phyloP scores from a whole-genome alignment of 1,284 basidiomycete genomes.

The Schizophyllum commune region DNA sequence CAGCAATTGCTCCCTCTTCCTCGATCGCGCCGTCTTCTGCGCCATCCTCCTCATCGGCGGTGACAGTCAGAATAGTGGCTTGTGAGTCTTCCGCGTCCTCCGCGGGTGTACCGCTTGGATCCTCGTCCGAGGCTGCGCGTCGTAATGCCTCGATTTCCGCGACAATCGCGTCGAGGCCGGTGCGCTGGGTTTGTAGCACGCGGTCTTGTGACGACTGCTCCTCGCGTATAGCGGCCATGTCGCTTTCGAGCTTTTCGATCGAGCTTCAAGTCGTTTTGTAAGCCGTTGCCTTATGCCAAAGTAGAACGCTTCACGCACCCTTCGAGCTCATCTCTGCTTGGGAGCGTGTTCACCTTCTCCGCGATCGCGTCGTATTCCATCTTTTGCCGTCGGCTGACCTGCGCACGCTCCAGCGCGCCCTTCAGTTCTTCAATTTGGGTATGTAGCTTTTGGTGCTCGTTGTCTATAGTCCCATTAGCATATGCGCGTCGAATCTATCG shows the following conservation, averaged over 20 bases:
- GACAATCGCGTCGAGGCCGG: conserved; percentile 58
- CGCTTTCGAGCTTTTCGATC: conserved; percentile 63
- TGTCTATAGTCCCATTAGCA: conserved; percentile 34
- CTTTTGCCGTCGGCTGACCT: conserved; percentile 62
- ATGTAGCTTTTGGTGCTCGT: conserved; percentile 57
- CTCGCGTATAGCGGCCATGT: conserved; percentile 62
- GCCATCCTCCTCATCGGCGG: conserved; percentile 12
- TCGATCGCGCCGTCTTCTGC: conserved; percentile 8
- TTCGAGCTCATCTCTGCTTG: conserved; percentile 65
- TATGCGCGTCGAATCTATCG: conserved; percentile 4
- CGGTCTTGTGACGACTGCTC: conserved; percentile 69
- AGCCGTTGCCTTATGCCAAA: not conserved
- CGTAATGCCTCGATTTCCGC: conserved; percentile 51
- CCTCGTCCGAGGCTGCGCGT: conserved; percentile 58
- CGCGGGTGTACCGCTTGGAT: conserved; percentile 16
- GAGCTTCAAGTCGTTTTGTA: conserved; percentile 34
- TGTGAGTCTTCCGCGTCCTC: not conserved
- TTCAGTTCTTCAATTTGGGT: conserved; percentile 72
- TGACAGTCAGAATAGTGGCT: not conserved
- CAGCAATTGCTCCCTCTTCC: not conserved
- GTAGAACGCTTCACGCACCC: conserved; percentile 39
- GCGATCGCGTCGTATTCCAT: conserved; percentile 78
- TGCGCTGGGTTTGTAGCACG: conserved; percentile 58
- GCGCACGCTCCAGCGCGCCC: conserved; percentile 65
- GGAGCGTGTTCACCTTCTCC: conserved; percentile 74